Conservation (phyloP, 306 rosid species). For the Dalbergia cochinchinensis region DNA sequence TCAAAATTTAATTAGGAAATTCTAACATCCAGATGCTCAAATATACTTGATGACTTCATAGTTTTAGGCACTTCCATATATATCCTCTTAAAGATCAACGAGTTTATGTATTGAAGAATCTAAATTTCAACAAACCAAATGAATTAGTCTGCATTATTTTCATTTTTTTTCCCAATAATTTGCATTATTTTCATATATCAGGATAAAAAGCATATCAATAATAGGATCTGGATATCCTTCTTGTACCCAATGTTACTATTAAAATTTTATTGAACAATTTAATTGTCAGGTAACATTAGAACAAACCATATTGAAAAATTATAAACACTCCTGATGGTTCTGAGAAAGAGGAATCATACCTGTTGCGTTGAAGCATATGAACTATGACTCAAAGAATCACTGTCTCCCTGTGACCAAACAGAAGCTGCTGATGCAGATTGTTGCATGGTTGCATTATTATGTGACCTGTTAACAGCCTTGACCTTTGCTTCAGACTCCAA, state of each 20-base stretch:
- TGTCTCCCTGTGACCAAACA: slow-evolving; percentile 31
- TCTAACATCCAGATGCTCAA: not conserved
- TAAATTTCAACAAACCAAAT: slow-evolving; percentile 30
- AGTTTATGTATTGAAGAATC: slow-evolving; percentile 18
- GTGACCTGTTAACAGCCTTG: slow-evolving; percentile 25
- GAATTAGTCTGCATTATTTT: not conserved
- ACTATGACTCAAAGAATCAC: slow-evolving; percentile 48
- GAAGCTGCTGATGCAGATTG: slow-evolving; percentile 42
- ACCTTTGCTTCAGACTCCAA: slow-evolving; percentile 39
- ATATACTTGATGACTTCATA: not conserved
- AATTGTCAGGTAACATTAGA: not conserved
- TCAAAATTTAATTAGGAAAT: not conserved
- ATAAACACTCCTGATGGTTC: not conserved
- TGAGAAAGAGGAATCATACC: slow-evolving; percentile 54
- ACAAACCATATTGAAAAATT: not conserved
- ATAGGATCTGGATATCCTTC: not conserved
- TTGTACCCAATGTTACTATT: not conserved
- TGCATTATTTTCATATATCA: too few relatives aligned
- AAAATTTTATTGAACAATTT: not conserved
- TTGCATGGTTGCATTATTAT: slow-evolving; percentile 39
- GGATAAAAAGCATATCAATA: not conserved
- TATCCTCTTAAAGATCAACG: not conserved
- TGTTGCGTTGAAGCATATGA: slow-evolving; percentile 57
- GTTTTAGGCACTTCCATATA: not conserved
- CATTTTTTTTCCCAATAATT: not conserved